phyloP scores from a whole-genome alignment of 2,329 filamentous ascomycete genomes.

The Xylaria multiplex region DNA sequence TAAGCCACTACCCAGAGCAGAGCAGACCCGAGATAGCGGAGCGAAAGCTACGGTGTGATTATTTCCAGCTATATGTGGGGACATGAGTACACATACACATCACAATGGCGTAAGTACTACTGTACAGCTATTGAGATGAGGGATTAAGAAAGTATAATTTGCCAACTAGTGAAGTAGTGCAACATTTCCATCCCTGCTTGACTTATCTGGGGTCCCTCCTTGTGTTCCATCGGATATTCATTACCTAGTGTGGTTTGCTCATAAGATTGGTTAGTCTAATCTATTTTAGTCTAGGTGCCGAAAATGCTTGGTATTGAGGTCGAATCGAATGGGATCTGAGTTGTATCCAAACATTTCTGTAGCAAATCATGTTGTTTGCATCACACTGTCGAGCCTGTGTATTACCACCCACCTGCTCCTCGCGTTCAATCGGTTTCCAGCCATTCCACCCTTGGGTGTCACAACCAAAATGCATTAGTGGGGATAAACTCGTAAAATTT shows the following conservation, averaged over 20 bases:
- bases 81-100: not conserved
- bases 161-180: not conserved
- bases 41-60: not conserved
- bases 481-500: conserved; percentile 8
- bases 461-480: not conserved
- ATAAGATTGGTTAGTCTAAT: too few species aligned
- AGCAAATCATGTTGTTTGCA: not conserved
- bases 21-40: conserved; percentile 1
- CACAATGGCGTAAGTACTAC: not conserved
- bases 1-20: not conserved
- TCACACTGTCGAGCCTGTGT: not conserved
- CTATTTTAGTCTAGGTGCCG: too few species aligned
- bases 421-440: conserved; percentile 3
- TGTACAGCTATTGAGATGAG: too few species aligned
- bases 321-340: not conserved
- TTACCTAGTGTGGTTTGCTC: too few species aligned
- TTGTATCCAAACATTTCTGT: not conserved
- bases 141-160: not conserved
- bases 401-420: not conserved
- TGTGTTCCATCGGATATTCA: too few species aligned
- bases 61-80: not conserved
- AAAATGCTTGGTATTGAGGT: not conserved
- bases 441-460: not conserved
- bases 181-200: too few species aligned
- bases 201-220: too few species aligned